These are phyloP conservation scores for Ganoderma boninense DNA, from an alignment of 1,284 basidiomycete species.

Conservation along the genomic window DNA sequence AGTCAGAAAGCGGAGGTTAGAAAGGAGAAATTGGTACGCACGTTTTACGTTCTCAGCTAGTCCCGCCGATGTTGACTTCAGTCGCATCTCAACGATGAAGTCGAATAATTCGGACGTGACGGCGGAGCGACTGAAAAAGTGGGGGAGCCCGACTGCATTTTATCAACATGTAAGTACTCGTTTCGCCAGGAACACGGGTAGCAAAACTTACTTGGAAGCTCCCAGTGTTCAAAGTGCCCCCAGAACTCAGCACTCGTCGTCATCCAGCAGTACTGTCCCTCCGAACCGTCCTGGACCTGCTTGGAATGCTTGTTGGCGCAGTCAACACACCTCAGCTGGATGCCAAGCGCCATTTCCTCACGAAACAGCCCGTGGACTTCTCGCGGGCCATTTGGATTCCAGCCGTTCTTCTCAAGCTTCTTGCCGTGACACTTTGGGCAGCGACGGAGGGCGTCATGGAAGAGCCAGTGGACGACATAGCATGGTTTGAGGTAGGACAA, in stretches of 20 bases:
- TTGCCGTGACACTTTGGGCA: not conserved
- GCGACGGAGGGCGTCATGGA: not conserved
- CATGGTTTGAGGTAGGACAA: not conserved
- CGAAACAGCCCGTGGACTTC: not conserved
- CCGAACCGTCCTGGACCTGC: no score
- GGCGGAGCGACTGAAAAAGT: no score
- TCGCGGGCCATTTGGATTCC: not conserved
- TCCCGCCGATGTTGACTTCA: no score
- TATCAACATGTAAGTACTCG: no score
- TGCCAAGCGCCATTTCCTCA: not conserved
- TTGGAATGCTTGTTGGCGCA: not conserved
- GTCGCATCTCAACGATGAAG: no score
- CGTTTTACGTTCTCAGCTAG: no score
- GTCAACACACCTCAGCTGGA: not conserved
- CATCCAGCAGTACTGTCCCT: not conserved
- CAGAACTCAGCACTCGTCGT: not conserved
- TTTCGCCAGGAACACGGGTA: no score
- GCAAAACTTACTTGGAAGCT: not conserved
- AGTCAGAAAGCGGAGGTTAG: no score
- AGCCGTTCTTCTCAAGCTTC: not conserved
- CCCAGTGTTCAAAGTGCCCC: not conserved
- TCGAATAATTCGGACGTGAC: no score
- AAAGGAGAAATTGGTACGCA: no score
- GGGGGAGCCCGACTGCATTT: no score
- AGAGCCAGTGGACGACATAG: not conserved